These are phyloP conservation scores for Phylloporus arenicola DNA, from an alignment of 768 basidiomycete species.

Conservation along the genomic window DNA sequence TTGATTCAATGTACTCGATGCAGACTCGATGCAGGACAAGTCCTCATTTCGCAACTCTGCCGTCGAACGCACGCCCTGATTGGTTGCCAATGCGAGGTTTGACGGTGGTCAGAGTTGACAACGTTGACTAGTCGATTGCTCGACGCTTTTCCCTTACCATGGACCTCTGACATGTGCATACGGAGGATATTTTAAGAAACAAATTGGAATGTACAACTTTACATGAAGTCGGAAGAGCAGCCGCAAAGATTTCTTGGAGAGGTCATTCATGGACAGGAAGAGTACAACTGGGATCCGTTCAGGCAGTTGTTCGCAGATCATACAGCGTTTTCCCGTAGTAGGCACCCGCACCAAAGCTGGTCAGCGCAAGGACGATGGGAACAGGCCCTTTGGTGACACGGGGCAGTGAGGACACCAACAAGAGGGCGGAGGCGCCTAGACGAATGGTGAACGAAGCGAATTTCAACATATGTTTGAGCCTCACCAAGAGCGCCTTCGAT, in stretches of 20 bases:
- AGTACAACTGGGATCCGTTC: constrained; percentile 13
- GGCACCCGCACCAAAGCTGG: constrained; percentile 52
- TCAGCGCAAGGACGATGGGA: constrained; percentile 55
- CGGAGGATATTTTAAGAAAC: background rate
- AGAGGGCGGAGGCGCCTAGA: constrained; percentile 69
- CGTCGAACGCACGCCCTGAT: constrained; percentile 40
- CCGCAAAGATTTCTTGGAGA: background rate
- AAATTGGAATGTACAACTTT: constrained; percentile 13
- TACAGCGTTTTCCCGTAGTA: constrained; percentile 67
- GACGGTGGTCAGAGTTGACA: background rate
- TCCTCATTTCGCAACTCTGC: constrained; percentile 76
- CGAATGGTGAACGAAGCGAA: background rate
- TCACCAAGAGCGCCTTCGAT: constrained; percentile 73
- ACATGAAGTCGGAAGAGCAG: background rate
- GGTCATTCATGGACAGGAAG: background rate
- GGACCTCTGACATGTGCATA: constrained; percentile 4
- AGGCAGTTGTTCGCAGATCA: constrained; percentile 23
- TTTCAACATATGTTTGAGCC: constrained; percentile 12
- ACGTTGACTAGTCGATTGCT: background rate
- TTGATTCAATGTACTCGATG: constrained; percentile 1
- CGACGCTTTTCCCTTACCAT: background rate
- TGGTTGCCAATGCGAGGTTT: background rate
- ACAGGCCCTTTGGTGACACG: constrained; percentile 71
- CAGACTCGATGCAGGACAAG: constrained; percentile 87
- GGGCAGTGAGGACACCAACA: constrained; percentile 70